Evolutionary conservation across 768 basidiomycete species (phyloP), one percentile per base, ranked within the genome.

Genomic region (Boletus rex-veris): DNA sequence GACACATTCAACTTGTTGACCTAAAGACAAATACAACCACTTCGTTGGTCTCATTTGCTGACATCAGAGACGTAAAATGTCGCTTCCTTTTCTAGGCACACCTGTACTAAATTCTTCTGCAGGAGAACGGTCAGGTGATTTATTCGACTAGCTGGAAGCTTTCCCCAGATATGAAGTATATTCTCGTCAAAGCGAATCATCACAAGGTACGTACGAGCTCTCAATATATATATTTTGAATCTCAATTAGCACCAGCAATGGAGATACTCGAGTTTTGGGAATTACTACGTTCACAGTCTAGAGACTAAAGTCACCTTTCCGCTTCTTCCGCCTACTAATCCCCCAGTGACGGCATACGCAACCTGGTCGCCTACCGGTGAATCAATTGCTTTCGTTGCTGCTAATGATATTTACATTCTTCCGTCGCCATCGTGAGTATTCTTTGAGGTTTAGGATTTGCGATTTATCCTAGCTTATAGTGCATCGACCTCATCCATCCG

Each of bases 211-310:
- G 68, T 58, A 36, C 18, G 31, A 26, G 5, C 12, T 48, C 26
- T 41, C 7, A 19, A 26, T 43, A 3, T 40, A 16, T 31, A 50
- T 52, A 31, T 24, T 5, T 19, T 2, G 14, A 28, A 33, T 55
- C 45, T 64, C 49, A 50, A 62, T 28, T 9, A 40, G n/a, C 14
- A 37, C 33, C 58, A 94, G 87, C 91, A 95, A 86, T 99, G 97
- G 97, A 84, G 97, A 43, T 80, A 88, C 70, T 97, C 94, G 7
- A 85, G 83, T 52, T 87, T 87, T 65, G 88, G 90, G 16, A 98
- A 95, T 70, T 98, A 94, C 67, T 96, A 92, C 69, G 78, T 99
- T n/a, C 88, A 97, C 72, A 80, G 84, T 60, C 75, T 98, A 39
- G 80, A 76, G 24, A 78, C 83, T 8, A 82, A 85, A 55, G 64